Conservation (phyloP, 2,329 filamentous ascomycete species). For the Microascus cirrosus region DNA sequence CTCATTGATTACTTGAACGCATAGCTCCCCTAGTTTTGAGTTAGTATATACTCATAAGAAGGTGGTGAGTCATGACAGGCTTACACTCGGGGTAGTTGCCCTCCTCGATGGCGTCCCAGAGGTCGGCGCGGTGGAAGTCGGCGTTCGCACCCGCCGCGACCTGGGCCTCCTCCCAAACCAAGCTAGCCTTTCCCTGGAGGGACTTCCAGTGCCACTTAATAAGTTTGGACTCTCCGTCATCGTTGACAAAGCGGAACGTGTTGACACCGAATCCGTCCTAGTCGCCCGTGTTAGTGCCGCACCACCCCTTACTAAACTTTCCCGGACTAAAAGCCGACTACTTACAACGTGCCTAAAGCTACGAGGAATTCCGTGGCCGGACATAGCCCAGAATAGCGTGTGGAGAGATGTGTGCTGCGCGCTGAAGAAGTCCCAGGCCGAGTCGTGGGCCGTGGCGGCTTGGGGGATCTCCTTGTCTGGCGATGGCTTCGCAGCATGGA, state of each 20-base stretch:
- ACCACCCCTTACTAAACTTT: background rate
- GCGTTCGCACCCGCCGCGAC: constrained; percentile 67
- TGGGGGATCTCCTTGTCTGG: constrained; percentile 62
- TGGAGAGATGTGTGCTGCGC: constrained; percentile 62
- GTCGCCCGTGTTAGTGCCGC: background rate
- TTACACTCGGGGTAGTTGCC: constrained; percentile 58
- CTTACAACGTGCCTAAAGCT: constrained; percentile 67
- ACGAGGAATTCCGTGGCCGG: constrained; percentile 60
- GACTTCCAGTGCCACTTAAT: constrained; percentile 73
- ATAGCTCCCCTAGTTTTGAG: constrained; percentile 45
- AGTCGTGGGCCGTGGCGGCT: constrained; percentile 60
- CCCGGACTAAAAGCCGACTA: too few relatives aligned
- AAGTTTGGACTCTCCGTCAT: constrained; percentile 56
- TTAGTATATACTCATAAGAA: too few relatives aligned
- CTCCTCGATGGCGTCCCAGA: constrained; percentile 62
- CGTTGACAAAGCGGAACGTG: constrained; percentile 60
- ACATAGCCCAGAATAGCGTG: constrained; percentile 74
- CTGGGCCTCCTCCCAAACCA: constrained; percentile 71
- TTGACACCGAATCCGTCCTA: constrained; percentile 71
- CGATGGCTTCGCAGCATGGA: constrained; percentile 54
- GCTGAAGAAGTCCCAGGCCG: constrained; percentile 64
- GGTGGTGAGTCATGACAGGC: too few relatives aligned
- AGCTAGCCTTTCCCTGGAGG: constrained; percentile 61
- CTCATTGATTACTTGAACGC: constrained; percentile 68
- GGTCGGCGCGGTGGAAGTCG: constrained; percentile 72